Percentiles rank a stretch among this genome's conserved stretches.
These are phyloP conservation scores for Adansonia gregorii DNA, from an alignment of 441 rosid species.

Conservation along the genomic window DNA sequence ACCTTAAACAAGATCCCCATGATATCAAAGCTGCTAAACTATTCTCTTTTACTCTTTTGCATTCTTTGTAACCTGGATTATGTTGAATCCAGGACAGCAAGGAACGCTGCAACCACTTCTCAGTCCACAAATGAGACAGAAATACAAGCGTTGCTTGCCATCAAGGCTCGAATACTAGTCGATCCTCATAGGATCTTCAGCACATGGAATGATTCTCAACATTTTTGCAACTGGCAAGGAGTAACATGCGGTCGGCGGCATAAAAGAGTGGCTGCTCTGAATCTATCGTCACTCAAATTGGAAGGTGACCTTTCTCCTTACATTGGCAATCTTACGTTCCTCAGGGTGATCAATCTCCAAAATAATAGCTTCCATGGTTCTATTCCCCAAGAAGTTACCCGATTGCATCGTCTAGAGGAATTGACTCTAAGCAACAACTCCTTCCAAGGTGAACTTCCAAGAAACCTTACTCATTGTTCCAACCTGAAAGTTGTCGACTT, in stretches of 20 bases:
- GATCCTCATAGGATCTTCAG: neutral
- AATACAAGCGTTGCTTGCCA: slow-evolving; percentile 3
- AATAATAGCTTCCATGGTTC: neutral
- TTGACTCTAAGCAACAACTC: neutral
- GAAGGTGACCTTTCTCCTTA: neutral
- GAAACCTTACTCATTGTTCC: neutral
- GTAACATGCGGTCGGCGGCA: slow-evolving; percentile 16
- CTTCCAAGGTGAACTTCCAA: slow-evolving; percentile 2
- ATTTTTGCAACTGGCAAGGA: slow-evolving; percentile 23
- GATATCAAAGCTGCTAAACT: neutral
- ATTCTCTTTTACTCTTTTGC: neutral
- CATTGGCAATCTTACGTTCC: slow-evolving; percentile 6
- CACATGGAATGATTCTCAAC: slow-evolving; percentile 16
- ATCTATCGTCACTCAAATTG: neutral
- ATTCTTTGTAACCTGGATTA: neutral
- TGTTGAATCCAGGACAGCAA: neutral
- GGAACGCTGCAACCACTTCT: neutral
- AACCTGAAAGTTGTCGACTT: neutral
- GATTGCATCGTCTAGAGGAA: neutral
- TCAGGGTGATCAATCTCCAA: neutral
- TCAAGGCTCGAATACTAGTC: neutral
- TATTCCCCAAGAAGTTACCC: neutral
- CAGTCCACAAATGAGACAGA: neutral
- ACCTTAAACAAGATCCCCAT: neutral
- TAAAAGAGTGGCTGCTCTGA: slow-evolving; percentile 12